phyloP scores from a whole-genome alignment of 2,329 filamentous ascomycete genomes.

The Allantophomopsis cytisporea region DNA sequence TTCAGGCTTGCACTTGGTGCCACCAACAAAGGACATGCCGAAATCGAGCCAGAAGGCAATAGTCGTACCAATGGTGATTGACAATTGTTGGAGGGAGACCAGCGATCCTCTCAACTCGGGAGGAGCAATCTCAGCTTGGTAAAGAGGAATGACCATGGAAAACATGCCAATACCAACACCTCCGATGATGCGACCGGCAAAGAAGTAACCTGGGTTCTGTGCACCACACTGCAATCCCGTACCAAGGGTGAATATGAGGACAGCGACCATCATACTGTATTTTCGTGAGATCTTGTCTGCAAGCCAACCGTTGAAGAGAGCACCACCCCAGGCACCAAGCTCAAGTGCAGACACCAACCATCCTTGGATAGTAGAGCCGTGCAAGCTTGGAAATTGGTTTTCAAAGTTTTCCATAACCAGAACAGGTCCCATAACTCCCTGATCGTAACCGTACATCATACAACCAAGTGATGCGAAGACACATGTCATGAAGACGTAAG shows the following conservation, averaged over 20 bases:
- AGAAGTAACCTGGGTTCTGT: conserved; percentile 33
- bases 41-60: conserved; percentile 30
- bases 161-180: conserved; percentile 33
- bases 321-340: conserved; percentile 22
- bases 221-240: conserved; percentile 35
- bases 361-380: conserved; percentile 17
- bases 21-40: conserved; percentile 29
- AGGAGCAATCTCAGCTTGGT: conserved; percentile 25
- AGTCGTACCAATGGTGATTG: conserved; percentile 38
- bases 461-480: conserved; percentile 16
- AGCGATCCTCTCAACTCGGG: conserved; percentile 50
- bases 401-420: conserved; percentile 22
- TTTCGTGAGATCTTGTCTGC: conserved; percentile 37
- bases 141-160: conserved; percentile 25
- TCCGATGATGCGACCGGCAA: conserved; percentile 31
- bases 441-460: conserved; percentile 20
- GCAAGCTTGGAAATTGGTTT: conserved; percentile 19
- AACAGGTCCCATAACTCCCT: conserved; percentile 20
- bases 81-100: conserved; percentile 49
- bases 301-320: conserved; percentile 31
- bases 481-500: conserved; percentile 24
- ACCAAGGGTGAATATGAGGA: conserved; percentile 34
- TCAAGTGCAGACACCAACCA: conserved; percentile 20
- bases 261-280: conserved; percentile 35
- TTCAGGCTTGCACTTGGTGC: conserved; percentile 19